Base-by-base conservation (phyloP, 1,139 yeast species). In the Lodderomyces metapsilosis region DNA sequence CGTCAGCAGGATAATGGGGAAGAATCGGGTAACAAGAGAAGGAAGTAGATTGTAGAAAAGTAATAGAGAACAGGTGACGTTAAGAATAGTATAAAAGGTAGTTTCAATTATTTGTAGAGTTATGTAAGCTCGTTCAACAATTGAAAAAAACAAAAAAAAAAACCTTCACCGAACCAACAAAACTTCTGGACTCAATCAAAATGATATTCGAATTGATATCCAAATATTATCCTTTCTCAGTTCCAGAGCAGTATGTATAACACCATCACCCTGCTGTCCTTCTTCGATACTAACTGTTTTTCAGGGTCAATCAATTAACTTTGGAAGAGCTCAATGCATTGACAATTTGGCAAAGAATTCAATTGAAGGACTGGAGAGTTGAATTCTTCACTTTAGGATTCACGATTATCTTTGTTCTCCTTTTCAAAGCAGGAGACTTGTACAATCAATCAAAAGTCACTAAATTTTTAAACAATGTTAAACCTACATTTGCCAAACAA, bases 291-390 rank as follows among this genome's bases (percentile, higher is more conserved):
- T 44, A 44, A 44, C 44, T 7, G 7, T 13, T 21, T 5, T 20
- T 18, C 23, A 43, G 48, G n/a, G 40, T 36, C 25, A 40, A 36
- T 20, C 42, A 42, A n/a, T 39, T 71, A 51, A 60, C 84, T 10
- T 55, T 65, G 37, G 83, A 78, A 18, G 83, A 81, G 51, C 71
- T 81, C 47, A 62, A 64, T 37, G 66, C 60, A 4, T 62, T 83
- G 76, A 58, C 79, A 1, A 30, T 84, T 34, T 41, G 64, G 36
- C 69, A 80, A 51, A 76, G 92, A 58, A 49, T 82, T 39, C 43
- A 52, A 46, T 56, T 68, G 39, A 75, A 84, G 60, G 80, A 86
- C 60, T 92, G 97, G 96, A 71, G 71, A 38, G 74, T 85, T 56
- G 98, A 92, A 67, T 37, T 69, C 21, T 55, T 76, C 47, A 78